Evolutionary conservation across 768 basidiomycete genomes (phyloP).

Genomic region (Daedaleopsis nitida): DNA sequence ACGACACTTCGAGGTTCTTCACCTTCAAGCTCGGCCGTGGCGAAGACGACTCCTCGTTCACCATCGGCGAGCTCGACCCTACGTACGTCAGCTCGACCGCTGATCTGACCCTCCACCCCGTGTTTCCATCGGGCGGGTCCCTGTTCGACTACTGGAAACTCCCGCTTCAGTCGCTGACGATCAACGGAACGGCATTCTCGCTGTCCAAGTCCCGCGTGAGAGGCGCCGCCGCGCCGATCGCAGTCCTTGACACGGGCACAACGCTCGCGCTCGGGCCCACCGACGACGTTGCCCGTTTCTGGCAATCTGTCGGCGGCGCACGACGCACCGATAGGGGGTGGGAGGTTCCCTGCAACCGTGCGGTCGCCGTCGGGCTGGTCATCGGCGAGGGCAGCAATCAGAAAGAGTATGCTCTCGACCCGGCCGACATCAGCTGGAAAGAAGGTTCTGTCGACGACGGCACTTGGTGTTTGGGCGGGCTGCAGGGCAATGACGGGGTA

Average conservation of each 20-base stretch:
- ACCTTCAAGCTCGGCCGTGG: slow-evolving; percentile 50
- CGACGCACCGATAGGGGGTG: slow-evolving; percentile 44
- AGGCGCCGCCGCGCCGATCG: slow-evolving; percentile 46
- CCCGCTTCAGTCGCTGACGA: slow-evolving; percentile 45
- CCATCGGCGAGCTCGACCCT: slow-evolving; percentile 51
- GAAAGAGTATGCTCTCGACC: slow-evolving; percentile 48
- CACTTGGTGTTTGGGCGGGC: slow-evolving; percentile 58
- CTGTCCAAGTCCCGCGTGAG: slow-evolving; percentile 48
- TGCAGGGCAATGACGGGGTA: slow-evolving; percentile 56
- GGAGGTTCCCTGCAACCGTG: slow-evolving; percentile 53
- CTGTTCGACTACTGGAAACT: slow-evolving; percentile 63
- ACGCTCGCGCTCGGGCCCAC: slow-evolving; percentile 58
- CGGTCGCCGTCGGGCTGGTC: slow-evolving; percentile 46
- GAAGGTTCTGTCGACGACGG: slow-evolving; percentile 37
- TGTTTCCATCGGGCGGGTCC: slow-evolving; percentile 34
- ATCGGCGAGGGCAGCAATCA: slow-evolving; percentile 40
- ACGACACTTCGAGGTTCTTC: slow-evolving; percentile 46
- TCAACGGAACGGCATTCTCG: slow-evolving; percentile 42
- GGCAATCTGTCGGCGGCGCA: slow-evolving; percentile 46
- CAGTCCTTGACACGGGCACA: slow-evolving; percentile 65
- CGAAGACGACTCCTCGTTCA: slow-evolving; percentile 45
- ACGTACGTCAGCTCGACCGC: slow-evolving; percentile 33
- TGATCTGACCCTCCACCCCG: slow-evolving; percentile 40
- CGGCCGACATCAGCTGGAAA: slow-evolving; percentile 54
- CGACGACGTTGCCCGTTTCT: slow-evolving; percentile 55